phyloP scores from a whole-genome alignment of 2,329 filamentous ascomycete species.

The Rachicladosporium sp. region DNA sequence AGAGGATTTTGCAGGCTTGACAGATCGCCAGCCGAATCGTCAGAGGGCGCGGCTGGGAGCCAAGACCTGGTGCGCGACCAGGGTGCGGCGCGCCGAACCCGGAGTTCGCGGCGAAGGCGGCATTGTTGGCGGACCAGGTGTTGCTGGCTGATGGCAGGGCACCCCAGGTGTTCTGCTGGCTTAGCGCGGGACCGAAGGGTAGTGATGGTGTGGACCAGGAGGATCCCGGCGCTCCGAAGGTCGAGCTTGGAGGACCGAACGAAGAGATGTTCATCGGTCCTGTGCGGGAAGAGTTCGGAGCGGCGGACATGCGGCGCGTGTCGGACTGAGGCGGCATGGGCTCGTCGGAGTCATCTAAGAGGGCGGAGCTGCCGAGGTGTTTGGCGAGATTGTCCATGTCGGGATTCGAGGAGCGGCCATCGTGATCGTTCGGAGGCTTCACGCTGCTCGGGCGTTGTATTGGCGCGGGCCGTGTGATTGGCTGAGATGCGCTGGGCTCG shows the following conservation, averaged over 20 bases:
- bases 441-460: conserved; percentile 78
- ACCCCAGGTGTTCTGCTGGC: conserved; percentile 26
- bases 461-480: conserved; percentile 61
- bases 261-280: conserved; percentile 20
- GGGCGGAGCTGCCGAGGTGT: conserved; percentile 79
- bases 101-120: conserved; percentile 32
- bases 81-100: conserved; percentile 38
- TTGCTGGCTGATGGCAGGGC: conserved; percentile 22
- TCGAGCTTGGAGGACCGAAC: conserved; percentile 9
- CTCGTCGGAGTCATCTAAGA: conserved; percentile 60
- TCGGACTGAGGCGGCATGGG: conserved; percentile 39
- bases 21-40: conserved; percentile 63
- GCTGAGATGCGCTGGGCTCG: conserved; percentile 53
- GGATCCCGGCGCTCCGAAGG: conserved; percentile 20
- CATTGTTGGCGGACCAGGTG: conserved; percentile 12
- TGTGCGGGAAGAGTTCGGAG: conserved; percentile 13
- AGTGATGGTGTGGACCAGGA: conserved; percentile 32
- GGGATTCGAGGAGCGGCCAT: conserved; percentile 30
- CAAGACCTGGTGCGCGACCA: conserved; percentile 11
- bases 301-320: conserved; percentile 26
- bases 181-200: conserved; percentile 27
- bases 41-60: conserved; percentile 40
- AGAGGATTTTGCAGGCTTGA: conserved; percentile 59
- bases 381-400: conserved; percentile 41
- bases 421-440: conserved; percentile 38